Percentiles rank a stretch among this genome's conserved stretches.
phyloP scores from a whole-genome alignment of 1,139 yeast species.

The Trichomonascaceae sp. region DNA sequence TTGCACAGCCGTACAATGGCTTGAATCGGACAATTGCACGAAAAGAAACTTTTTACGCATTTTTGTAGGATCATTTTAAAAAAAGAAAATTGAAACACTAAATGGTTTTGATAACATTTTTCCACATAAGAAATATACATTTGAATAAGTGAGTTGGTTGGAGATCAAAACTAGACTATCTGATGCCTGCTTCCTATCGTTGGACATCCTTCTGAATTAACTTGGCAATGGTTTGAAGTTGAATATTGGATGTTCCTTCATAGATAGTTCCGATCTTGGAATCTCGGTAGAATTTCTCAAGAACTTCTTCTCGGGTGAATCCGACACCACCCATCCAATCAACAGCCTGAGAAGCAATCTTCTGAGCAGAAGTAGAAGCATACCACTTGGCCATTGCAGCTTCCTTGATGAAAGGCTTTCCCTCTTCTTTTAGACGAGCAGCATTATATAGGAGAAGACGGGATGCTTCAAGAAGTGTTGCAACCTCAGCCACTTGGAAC shows the following conservation, averaged over 20 bases:
- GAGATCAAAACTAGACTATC: background rate
- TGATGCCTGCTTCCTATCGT: background rate
- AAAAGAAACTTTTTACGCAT: background rate
- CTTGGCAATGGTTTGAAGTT: constrained; percentile 41
- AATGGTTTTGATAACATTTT: no score
- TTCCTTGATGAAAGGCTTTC: constrained; percentile 37
- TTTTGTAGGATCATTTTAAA: background rate
- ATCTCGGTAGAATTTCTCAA: constrained; percentile 41
- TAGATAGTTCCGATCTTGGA: constrained; percentile 42
- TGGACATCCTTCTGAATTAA: constrained; percentile 32
- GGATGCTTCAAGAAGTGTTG: constrained; percentile 41
- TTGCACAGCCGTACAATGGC: background rate
- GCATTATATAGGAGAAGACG: constrained; percentile 41
- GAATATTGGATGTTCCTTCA: constrained; percentile 42
- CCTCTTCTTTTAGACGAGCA: constrained; percentile 41
- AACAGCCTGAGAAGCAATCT: constrained; percentile 37
- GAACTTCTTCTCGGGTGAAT: constrained; percentile 38
- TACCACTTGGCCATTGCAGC: constrained; percentile 43
- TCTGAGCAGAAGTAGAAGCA: constrained; percentile 39
- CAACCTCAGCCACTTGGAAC: constrained; percentile 42
- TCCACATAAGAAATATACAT: no score
- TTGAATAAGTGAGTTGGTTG: no score
- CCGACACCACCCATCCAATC: constrained; percentile 48
- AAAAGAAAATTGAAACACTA: no score
- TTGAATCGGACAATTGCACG: background rate